Base-by-base conservation (phyloP, 2,329 filamentous ascomycete genomes). In the Venturia oleaginea region DNA sequence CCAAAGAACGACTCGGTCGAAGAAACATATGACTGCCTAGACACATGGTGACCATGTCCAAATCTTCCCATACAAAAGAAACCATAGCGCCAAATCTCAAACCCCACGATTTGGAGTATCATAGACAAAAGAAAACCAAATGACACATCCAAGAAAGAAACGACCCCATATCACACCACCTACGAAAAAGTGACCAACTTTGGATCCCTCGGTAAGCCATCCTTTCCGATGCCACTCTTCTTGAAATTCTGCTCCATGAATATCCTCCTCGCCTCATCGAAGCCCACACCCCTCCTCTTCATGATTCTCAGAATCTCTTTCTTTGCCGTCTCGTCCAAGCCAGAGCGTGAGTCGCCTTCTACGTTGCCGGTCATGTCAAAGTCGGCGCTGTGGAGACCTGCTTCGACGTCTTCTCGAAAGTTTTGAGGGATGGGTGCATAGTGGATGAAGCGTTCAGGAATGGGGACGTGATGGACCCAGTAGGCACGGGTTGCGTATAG, bases 101-200 rank as follows among this genome's bases (percentile, higher is more conserved):
- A 34, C 13, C 5, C 30, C 51, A 57, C 27, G 27, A 34, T 13
- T 34, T 6, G 24, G 55, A 30, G 30, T 40, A 48, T 37, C 32
- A 54, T 24, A 27, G 40, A 37, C 22, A 62, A 34, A 62, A 24
- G 40, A 54, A 54, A 51, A 13, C n/a, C 27, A 10, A 37, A 13
- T 8, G 27, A 42, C 32, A 46, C 34, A 27, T 42, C 32, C 30
- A 54, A 62, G 32, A 42, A 32, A 27, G 24, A 22, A 37, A 57
- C 51, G 15, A 32, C 51, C 15, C 51, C 51, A 55, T 10, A 15
- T 34, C 42, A 15, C 3, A 27, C 60, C 43, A 24, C 37, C 82
- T 73, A 89, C 66, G 87, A 90, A 77, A 97, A 97, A 73, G 90
- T 95, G 66, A 97, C 92, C 73, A 96, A 96, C 80, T 97, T 97